Evolutionary conservation across 1,284 basidiomycete species (phyloP).

Genomic region (Porodaedalea pini): DNA sequence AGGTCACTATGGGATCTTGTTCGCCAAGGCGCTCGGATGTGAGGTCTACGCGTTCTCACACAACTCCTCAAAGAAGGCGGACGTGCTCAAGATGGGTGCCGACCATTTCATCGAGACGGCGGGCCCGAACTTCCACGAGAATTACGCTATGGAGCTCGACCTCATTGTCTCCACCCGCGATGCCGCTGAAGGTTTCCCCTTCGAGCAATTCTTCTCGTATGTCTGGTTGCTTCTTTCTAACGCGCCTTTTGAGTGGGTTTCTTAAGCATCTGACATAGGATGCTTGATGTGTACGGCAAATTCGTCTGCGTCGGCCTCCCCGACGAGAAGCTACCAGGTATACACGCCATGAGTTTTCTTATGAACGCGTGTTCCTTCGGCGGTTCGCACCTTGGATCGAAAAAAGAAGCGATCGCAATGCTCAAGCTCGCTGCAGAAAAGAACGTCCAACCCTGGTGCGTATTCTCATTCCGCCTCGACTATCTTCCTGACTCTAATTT

Average conservation of each 20-base stretch:
- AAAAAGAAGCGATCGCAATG: slow-evolving; percentile 60
- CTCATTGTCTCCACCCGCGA: slow-evolving; percentile 55
- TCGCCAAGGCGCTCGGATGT: slow-evolving; percentile 55
- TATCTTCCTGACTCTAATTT: neutral
- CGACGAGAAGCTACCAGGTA: slow-evolving; percentile 40
- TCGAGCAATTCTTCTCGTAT: slow-evolving; percentile 32
- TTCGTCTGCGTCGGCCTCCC: slow-evolving; percentile 56
- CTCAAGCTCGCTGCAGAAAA: slow-evolving; percentile 55
- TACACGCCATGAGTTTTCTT: slow-evolving; percentile 36
- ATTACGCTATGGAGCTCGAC: slow-evolving; percentile 47
- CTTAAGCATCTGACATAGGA: slow-evolving; percentile 28
- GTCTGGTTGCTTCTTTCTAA: no score
- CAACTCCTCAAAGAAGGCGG: slow-evolving; percentile 56
- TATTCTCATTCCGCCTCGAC: neutral
- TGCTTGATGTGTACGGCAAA: slow-evolving; percentile 49
- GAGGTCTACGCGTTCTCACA: slow-evolving; percentile 69
- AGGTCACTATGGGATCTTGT: slow-evolving; percentile 54
- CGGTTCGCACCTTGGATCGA: slow-evolving; percentile 56
- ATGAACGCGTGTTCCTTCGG: slow-evolving; percentile 38
- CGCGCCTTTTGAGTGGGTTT: neutral
- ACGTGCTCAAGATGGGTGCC: slow-evolving; percentile 62
- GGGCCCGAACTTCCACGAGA: slow-evolving; percentile 43
- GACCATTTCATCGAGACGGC: slow-evolving; percentile 48
- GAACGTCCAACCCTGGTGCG: slow-evolving; percentile 45
- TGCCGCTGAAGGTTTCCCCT: slow-evolving; percentile 29